Evolutionary conservation across 2,329 filamentous ascomycete genomes (phyloP), one percentile per base, ranked within the genome.

Genomic region (Neobulgaria alba): DNA sequence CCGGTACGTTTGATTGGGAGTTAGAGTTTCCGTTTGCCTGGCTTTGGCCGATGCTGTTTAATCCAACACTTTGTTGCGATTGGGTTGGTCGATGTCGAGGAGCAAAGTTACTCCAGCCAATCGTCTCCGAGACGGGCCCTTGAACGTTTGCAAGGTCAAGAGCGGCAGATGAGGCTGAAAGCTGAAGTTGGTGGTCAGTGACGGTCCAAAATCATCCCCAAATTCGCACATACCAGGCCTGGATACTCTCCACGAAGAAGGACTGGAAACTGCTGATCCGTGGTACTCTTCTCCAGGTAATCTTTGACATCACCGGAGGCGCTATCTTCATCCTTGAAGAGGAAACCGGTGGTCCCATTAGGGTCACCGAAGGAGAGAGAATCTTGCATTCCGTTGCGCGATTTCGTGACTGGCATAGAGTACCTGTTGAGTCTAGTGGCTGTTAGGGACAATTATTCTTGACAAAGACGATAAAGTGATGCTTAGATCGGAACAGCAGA

Each of bases 241-340:
- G 58, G 57, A 36, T 51, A 57, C 16, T 59, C 56, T 12, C 23
- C 23, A 41, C 82, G 77, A 55, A 85, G 77, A 49, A 92, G 73
- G 47, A 90, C 89, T 20, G 89, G 88, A 55, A 95, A 96, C 57
- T 79, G 82, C 61, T 95, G 86, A 56, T 93, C 83, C 36, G 77
- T 79, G 49, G 79, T 77, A 41, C 81, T 78, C 64, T 85, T 75
- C 60, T 81, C 75, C 48, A 85, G 70, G 61, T 81, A 83, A 49
- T 73, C 79, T 57, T 78, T 80, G 51, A 82, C 73, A 45, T 83
- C 79, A 37, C 58, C 59, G 39, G 64, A 59, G 8, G 61, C 53
- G 43, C 64, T 61, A 42, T 88, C 80, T 45, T 88, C 86, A 54
- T 87, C 84, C 45, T 83, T 82, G 59, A 95, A 94, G 29, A 95